These are phyloP conservation scores for Trichoderma pleuroti DNA, from an alignment of 2,329 filamentous ascomycete genomes.

Conservation along the genomic window DNA sequence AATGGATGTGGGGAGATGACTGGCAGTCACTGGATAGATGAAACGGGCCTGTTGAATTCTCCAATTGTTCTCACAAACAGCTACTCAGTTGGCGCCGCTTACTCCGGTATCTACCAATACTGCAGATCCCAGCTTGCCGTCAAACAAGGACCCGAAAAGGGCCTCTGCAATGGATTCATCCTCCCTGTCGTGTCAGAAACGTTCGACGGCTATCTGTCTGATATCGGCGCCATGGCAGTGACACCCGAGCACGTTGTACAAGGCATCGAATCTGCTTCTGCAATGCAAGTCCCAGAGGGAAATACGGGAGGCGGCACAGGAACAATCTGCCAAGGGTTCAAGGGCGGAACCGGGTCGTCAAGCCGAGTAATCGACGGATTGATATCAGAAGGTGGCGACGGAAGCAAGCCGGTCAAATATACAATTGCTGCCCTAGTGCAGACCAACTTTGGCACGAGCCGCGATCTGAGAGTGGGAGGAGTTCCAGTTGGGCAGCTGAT, in stretches of 20 bases:
- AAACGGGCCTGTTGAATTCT: slow-evolving; percentile 52
- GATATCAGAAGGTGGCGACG: slow-evolving; percentile 31
- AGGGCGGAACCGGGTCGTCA: slow-evolving; percentile 58
- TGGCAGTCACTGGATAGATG: slow-evolving; percentile 54
- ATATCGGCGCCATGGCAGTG: slow-evolving; percentile 51
- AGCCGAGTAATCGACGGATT: slow-evolving; percentile 43
- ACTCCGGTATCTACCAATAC: slow-evolving; percentile 51
- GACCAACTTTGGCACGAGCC: slow-evolving; percentile 56
- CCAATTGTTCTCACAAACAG: slow-evolving; percentile 56
- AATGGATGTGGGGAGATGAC: slow-evolving; percentile 59
- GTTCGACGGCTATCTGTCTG: slow-evolving; percentile 56
- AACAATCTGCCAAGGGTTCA: slow-evolving; percentile 60
- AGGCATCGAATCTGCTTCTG: slow-evolving; percentile 48
- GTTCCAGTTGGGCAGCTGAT: slow-evolving; percentile 56
- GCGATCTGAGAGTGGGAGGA: slow-evolving; percentile 52
- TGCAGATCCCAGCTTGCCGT: slow-evolving; percentile 34
- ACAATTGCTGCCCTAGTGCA: slow-evolving; percentile 58
- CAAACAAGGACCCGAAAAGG: slow-evolving; percentile 38
- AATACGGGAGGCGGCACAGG: slow-evolving; percentile 60
- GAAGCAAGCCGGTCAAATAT: slow-evolving; percentile 38
- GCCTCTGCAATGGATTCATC: slow-evolving; percentile 48
- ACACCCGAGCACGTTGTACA: slow-evolving; percentile 48
- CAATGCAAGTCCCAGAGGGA: slow-evolving; percentile 53
- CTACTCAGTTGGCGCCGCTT: slow-evolving; percentile 46
- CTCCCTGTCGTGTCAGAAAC: slow-evolving; percentile 57